Conservation (phyloP, 2,329 filamentous ascomycete genomes). For the Colletotrichum cuscutae region DNA sequence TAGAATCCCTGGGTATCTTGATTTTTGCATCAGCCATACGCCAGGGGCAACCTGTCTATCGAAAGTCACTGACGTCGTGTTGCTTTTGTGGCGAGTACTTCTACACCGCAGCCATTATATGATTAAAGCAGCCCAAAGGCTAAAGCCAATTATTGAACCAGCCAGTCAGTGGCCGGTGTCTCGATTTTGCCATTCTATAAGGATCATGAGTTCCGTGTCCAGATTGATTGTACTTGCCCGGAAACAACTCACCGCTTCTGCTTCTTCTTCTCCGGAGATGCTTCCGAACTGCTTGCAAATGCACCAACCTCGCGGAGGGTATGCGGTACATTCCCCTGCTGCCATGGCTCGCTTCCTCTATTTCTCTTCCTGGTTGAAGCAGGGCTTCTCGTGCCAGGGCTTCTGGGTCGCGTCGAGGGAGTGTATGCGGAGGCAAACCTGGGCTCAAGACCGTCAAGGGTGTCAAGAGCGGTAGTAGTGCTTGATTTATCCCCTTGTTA, state of each 20-base stretch:
- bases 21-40: neutral
- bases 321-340: neutral
- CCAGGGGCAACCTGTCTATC: neutral
- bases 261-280: neutral
- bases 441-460: neutral
- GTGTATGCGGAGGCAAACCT: neutral
- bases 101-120: neutral
- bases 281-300: neutral
- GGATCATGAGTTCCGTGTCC: neutral
- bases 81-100: too few relatives aligned
- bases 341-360: neutral
- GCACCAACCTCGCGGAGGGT: conserved; percentile 4
- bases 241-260: neutral
- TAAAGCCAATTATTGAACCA: conserved; percentile 11
- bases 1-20: neutral
- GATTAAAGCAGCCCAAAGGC: neutral
- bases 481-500: neutral
- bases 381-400: neutral
- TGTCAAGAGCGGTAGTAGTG: neutral
- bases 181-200: neutral
- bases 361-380: neutral
- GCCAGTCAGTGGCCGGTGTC: conserved; percentile 3
- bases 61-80: too few relatives aligned
- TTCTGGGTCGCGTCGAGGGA: neutral
- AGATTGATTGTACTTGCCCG: too few relatives aligned